A percentile compares a stretch with the other conserved stretches of the same genome.
Conservation (phyloP, 1,284 basidiomycete genomes). For the Phellopilus nigrolimitatus region DNA sequence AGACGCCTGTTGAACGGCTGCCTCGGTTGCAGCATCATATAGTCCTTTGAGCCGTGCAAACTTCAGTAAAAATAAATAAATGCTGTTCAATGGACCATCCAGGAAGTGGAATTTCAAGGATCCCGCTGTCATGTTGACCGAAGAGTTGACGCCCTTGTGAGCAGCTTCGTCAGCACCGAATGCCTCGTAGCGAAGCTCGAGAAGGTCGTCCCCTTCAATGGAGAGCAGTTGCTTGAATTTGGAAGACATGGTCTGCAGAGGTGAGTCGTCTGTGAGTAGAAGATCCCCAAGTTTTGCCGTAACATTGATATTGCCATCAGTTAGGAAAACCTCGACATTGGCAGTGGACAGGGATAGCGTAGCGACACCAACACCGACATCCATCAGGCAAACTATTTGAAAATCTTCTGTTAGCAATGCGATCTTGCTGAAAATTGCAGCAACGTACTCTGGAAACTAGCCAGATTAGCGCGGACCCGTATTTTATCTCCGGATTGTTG, state of each 20-base stretch:
- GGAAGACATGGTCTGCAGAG: slow-evolving; percentile 46
- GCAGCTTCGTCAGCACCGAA: slow-evolving; percentile 59
- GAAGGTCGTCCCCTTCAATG: slow-evolving; percentile 94
- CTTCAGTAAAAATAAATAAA: slow-evolving; percentile 83
- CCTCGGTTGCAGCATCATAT: slow-evolving; percentile 94
- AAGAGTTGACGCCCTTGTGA: slow-evolving; percentile 63
- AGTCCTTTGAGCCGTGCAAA: slow-evolving; percentile 90
- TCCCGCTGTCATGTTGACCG: slow-evolving; percentile 81
- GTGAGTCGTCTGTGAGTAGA: slow-evolving; percentile 77
- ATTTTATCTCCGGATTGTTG: slow-evolving; percentile 53
- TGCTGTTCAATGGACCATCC: slow-evolving; percentile 81
- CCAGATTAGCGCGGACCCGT: slow-evolving; percentile 81
- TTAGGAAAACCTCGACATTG: slow-evolving; percentile 78
- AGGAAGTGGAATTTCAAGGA: slow-evolving; percentile 90
- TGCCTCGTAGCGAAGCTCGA: slow-evolving; percentile 94
- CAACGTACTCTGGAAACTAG: slow-evolving; percentile 73
- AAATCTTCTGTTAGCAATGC: slow-evolving; percentile 19
- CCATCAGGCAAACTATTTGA: slow-evolving; percentile 73
- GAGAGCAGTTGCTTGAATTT: slow-evolving; percentile 88
- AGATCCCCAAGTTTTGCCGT: slow-evolving; percentile 85
- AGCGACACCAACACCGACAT: slow-evolving; percentile 70
- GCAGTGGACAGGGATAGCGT: slow-evolving; percentile 92
- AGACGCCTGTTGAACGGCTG: slow-evolving; percentile 87
- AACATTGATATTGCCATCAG: slow-evolving; percentile 73
- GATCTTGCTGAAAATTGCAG: slow-evolving; percentile 3